A percentile compares a stretch with the other conserved stretches of the same genome.
These are phyloP conservation scores for Kodamaea laetipori DNA, from an alignment of 805 yeast species.

Conservation along the genomic window DNA sequence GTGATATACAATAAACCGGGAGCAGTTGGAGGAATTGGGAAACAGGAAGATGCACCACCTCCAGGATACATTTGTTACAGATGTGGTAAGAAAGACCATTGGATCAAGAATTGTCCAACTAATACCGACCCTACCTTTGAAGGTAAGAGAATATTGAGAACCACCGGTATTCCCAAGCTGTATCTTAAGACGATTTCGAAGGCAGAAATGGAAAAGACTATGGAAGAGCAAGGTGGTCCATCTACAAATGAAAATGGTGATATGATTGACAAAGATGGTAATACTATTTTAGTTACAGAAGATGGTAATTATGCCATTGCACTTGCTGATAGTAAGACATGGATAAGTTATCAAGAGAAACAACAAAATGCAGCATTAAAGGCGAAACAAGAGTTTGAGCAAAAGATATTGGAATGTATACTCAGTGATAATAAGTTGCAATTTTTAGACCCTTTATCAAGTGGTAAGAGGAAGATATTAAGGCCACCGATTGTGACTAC, in stretches of 20 bases:
- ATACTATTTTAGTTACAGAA: conserved; percentile 81
- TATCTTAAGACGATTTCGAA: conserved; percentile 84
- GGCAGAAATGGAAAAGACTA: conserved; percentile 62
- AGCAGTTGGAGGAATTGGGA: conserved; percentile 17
- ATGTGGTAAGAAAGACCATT: conserved; percentile 92
- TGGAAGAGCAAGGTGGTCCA: conserved; percentile 31
- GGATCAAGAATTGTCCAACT: conserved; percentile 95
- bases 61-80: conserved; percentile 95
- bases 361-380: conserved; percentile 51
- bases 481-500: conserved; percentile 71
- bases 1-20: conserved; percentile 61
- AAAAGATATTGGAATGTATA: conserved; percentile 32
- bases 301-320: conserved; percentile 95
- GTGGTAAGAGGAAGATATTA: conserved; percentile 51
- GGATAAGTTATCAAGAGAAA: conserved; percentile 83
- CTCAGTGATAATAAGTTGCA: conserved; percentile 38
- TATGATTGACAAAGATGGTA: conserved; percentile 46
- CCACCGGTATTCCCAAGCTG: conserved; percentile 96
- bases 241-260: conserved; percentile 46
- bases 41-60: conserved; percentile 78
- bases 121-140: conserved; percentile 92
- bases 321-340: conserved; percentile 89
- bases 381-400: conserved; percentile 55
- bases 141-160: conserved; percentile 84
- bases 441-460: conserved; percentile 64